Percentiles rank a stretch among this genome's conserved stretches.
These are phyloP conservation scores for Trichoderma gracile DNA, from an alignment of 2,329 filamentous ascomycete genomes.

Conservation along the genomic window DNA sequence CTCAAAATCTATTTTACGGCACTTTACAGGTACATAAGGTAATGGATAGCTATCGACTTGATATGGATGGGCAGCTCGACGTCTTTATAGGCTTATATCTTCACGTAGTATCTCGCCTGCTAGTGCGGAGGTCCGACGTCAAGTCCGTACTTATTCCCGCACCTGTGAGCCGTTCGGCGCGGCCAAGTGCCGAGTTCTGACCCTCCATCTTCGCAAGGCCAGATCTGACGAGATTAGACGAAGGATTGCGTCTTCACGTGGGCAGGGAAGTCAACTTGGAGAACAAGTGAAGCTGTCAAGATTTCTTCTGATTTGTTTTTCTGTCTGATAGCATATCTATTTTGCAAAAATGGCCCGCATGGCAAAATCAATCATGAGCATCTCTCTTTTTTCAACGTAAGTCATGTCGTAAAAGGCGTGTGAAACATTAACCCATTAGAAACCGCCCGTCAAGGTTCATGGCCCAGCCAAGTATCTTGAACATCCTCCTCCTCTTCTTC, in stretches of 20 bases:
- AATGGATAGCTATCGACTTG: neutral
- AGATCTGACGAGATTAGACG: neutral
- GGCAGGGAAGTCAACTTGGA: neutral
- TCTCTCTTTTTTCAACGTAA: slow-evolving; percentile 9
- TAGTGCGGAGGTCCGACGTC: slow-evolving; percentile 16
- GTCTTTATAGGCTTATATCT: neutral
- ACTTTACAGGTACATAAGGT: neutral
- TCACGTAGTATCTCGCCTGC: neutral
- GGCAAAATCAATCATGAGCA: slow-evolving; percentile 3
- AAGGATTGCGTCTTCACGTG: neutral
- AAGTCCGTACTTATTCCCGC: slow-evolving; percentile 23
- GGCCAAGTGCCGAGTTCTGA: neutral
- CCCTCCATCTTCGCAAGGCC: neutral
- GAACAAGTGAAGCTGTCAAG: no score
- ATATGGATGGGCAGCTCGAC: slow-evolving; percentile 10
- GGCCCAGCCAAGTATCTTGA: neutral
- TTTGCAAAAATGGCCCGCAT: slow-evolving; percentile 21
- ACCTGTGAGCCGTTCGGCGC: neutral
- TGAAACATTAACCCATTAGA: slow-evolving; percentile 23
- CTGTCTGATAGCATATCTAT: slow-evolving; percentile 4
- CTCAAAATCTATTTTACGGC: neutral
- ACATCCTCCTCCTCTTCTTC: neutral
- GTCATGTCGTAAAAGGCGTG: slow-evolving; percentile 25
- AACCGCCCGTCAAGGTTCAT: neutral
- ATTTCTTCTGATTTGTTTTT: neutral